Percentiles rank a stretch among this genome's conserved stretches.
Evolutionary conservation across 2,329 filamentous ascomycete species (phyloP).

Genomic region (Stagonosporopsis cucurbitacearum): DNA sequence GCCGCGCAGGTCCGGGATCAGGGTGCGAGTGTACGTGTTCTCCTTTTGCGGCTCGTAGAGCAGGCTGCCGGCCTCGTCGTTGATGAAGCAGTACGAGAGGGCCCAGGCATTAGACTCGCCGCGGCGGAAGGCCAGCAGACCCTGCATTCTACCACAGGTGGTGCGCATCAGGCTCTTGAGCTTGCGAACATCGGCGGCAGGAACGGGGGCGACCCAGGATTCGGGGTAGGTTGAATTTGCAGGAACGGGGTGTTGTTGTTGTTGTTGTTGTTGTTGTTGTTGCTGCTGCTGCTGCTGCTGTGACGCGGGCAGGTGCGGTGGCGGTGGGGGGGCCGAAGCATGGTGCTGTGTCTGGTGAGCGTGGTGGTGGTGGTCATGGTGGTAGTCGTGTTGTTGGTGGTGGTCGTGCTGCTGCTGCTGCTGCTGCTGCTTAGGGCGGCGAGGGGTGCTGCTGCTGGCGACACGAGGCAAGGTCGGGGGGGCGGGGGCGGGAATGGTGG

Average conservation of each 20-base stretch:
- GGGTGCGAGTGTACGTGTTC: conserved; percentile 65
- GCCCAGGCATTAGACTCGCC: conserved; percentile 69
- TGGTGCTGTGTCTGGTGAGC: no score
- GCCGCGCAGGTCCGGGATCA: conserved; percentile 77
- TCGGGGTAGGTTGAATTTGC: conserved; percentile 36
- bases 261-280: no score
- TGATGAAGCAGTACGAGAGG: conserved; percentile 76
- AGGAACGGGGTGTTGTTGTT: conserved; percentile 17
- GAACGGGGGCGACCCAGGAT: conserved; percentile 50
- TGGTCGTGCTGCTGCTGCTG: neutral
- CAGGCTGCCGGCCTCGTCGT: conserved; percentile 75
- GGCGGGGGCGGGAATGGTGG: conserved; percentile 42
- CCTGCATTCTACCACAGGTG: conserved; percentile 79
- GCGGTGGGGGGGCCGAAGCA: conserved; percentile 16
- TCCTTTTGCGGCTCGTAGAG: conserved; percentile 76
- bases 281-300: no score
- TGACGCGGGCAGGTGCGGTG: neutral
- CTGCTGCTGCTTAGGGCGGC: conserved; percentile 23
- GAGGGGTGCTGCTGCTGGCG: conserved; percentile 23
- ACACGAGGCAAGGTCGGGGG: conserved; percentile 8
- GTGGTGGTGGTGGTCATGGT: no score
- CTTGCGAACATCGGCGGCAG: conserved; percentile 72
- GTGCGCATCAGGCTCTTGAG: conserved; percentile 78
- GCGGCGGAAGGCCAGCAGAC: conserved; percentile 74
- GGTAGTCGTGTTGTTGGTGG: no score